phyloP scores from a whole-genome alignment of 73 alveolate species.

The Paramecium bursaria region DNA sequence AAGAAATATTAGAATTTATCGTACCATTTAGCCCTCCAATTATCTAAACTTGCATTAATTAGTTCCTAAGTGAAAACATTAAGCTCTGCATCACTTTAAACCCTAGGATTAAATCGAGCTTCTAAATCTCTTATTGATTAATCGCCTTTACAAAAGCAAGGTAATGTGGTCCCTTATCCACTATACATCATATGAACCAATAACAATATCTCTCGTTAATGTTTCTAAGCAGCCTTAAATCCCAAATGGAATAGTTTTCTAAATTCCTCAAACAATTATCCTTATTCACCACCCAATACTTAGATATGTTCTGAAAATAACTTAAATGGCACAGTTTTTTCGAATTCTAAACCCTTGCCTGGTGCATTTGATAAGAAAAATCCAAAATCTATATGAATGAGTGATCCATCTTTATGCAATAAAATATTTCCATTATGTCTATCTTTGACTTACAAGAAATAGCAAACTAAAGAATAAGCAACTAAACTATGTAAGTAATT shows the following conservation, averaged over 20 bases:
- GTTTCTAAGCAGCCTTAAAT: slow-evolving; percentile 89
- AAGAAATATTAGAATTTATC: slow-evolving; percentile 65
- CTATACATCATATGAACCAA: slow-evolving; percentile 96
- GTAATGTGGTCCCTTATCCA: slow-evolving; percentile 91
- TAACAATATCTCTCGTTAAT: slow-evolving; percentile 87
- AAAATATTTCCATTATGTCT: slow-evolving; percentile 97
- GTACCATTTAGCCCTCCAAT: slow-evolving; percentile 72
- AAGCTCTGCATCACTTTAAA: slow-evolving; percentile 6
- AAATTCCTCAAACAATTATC: slow-evolving; percentile 68
- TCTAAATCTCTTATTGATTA: slow-evolving; percentile 84
- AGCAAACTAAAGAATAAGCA: slow-evolving; percentile 90
- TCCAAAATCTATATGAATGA: slow-evolving; percentile 97
- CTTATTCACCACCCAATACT: slow-evolving; percentile 90
- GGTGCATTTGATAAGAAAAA: slow-evolving; percentile 95
- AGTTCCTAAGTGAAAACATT: slow-evolving; percentile 32
- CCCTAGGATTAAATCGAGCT: slow-evolving; percentile 81
- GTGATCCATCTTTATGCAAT: slow-evolving; percentile 93
- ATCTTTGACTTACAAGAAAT: slow-evolving; percentile 91
- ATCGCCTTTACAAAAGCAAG: slow-evolving; percentile 95
- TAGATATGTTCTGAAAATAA: slow-evolving; percentile 74
- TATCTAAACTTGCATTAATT: slow-evolving; percentile 61
- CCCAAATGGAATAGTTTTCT: slow-evolving; percentile 72
- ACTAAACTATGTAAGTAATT: slow-evolving; percentile 73
- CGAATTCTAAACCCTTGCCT: slow-evolving; percentile 79
- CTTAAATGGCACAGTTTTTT: slow-evolving; percentile 62